Evolutionary conservation across 345 rosid species (phyloP).

Genomic region (Abelmoschus esculentus): DNA sequence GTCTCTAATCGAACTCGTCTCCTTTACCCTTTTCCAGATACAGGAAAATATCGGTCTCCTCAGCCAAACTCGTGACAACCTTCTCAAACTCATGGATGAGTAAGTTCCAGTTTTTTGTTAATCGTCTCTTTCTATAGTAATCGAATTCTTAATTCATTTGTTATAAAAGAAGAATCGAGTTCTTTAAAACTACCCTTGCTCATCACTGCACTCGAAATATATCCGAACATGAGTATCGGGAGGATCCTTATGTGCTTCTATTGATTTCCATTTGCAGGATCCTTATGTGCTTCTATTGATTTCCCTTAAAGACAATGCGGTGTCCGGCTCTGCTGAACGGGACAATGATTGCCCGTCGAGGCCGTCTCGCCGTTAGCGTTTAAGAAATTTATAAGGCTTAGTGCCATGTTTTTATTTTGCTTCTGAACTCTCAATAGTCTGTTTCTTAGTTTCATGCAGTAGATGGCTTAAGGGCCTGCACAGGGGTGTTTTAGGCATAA

Average conservation of each 20-base stretch:
- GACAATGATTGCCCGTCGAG: not conserved
- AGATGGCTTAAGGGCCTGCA: not conserved
- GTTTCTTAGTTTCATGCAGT: not conserved
- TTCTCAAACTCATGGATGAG: constrained; percentile 29
- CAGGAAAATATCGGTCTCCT: constrained; percentile 39
- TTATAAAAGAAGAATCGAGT: not conserved
- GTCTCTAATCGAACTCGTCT: not conserved
- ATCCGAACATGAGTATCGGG: not conserved
- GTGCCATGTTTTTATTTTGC: not conserved
- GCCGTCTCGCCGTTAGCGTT: constrained; percentile 2
- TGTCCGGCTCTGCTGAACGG: no score
- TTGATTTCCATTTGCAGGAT: constrained; percentile 31
- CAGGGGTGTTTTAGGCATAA: not conserved
- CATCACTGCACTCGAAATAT: not conserved
- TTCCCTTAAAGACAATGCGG: no score
- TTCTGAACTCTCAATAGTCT: not conserved
- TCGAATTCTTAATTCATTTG: not conserved
- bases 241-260: not conserved
- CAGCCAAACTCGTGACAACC: constrained; percentile 28
- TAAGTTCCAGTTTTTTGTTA: constrained; percentile 21
- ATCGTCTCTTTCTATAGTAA: not conserved
- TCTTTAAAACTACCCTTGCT: not conserved
- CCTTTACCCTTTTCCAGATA: constrained; percentile 22
- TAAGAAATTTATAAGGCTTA: not conserved
- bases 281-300: no score